Evolutionary conservation across 2,329 filamentous ascomycete species (phyloP), one percentile per base, ranked within the genome.

Genomic region (Mycosphaerelloides madeirae): DNA sequence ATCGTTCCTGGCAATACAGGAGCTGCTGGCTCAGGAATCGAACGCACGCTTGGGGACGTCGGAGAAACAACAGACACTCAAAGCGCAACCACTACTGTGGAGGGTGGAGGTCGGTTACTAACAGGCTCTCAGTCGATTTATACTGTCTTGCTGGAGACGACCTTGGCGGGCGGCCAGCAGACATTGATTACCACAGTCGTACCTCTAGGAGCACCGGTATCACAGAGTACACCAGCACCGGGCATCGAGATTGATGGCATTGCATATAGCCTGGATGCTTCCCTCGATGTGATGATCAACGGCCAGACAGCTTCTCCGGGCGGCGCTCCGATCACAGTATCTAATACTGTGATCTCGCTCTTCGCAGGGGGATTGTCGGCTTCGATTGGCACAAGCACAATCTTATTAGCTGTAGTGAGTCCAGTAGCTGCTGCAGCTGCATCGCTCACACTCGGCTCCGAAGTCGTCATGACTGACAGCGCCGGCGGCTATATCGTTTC

Each of bases 161-260:
- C 41, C n/a, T 15, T 44, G 14, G 41, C 29, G 11, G 25, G 38
- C 15, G 41, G 41, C 9, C 12, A 31, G 14, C 16, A 19, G 7
- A 44, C 41, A 5, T 14, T 33, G 4, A n/a, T 44, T 4, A 28
- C 41, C n/a, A 32, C 28, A n/a, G 35, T 39, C 18, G 35, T 39
- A 3, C 11, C 35, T 20, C 29, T 18, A 29, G 16, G 8, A 8
- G 28, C 28, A 8, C n/a, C 22, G 13, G 18, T 8, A 25, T 18
- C 12, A 12, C 34, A 13, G 6, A 37, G 3, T 9, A 25, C 22
- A 6, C 22, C 22, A 5, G 34, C 14, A 22, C 13, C 34, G 13
- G 14, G 19, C 32, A 16, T 34, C 15, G 19, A 15, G 18, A 11
- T 34, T 34, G 32, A 19, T 4, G 15, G 15, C 14, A 15, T 11